phyloP scores from a whole-genome alignment of 2,329 filamentous ascomycete genomes.

The Phyllosticta citribraziliensis region DNA sequence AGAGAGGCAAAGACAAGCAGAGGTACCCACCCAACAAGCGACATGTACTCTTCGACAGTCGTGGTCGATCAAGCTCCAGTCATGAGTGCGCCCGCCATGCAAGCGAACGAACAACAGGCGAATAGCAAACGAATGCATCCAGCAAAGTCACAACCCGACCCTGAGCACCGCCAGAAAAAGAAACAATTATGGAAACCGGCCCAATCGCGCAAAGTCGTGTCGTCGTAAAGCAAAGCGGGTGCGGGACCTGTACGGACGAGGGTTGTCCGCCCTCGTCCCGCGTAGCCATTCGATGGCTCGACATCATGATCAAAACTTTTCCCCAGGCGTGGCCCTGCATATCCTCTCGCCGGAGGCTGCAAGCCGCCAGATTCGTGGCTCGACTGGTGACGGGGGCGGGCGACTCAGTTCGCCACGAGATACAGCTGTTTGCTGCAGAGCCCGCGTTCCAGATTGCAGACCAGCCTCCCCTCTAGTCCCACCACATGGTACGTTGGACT shows the following conservation, averaged over 20 bases:
- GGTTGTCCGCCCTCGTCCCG: neutral
- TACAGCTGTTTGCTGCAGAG: neutral
- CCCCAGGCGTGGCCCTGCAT: neutral
- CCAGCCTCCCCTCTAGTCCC: conserved; percentile 19
- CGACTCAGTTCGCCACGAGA: neutral
- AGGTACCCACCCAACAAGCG: neutral
- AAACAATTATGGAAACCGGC: neutral
- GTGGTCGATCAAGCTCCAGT: neutral
- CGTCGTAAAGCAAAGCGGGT: neutral
- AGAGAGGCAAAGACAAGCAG: neutral
- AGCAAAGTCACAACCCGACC: neutral
- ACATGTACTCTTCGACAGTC: neutral
- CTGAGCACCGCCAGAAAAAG: too few species aligned
- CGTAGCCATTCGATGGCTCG: neutral
- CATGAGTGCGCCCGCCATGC: neutral
- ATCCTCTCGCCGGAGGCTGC: neutral
- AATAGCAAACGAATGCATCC: neutral
- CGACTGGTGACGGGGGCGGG: neutral
- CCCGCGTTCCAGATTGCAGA: neutral
- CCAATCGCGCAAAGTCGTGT: neutral
- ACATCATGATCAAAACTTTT: neutral
- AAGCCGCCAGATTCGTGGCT: neutral
- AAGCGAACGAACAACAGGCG: neutral
- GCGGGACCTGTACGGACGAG: neutral
- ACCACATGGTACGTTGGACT: conserved; percentile 21